Evolutionary conservation across 2,329 filamentous ascomycete species (phyloP), one percentile per base, ranked within the genome.

Genomic region (Penicillium sp.): DNA sequence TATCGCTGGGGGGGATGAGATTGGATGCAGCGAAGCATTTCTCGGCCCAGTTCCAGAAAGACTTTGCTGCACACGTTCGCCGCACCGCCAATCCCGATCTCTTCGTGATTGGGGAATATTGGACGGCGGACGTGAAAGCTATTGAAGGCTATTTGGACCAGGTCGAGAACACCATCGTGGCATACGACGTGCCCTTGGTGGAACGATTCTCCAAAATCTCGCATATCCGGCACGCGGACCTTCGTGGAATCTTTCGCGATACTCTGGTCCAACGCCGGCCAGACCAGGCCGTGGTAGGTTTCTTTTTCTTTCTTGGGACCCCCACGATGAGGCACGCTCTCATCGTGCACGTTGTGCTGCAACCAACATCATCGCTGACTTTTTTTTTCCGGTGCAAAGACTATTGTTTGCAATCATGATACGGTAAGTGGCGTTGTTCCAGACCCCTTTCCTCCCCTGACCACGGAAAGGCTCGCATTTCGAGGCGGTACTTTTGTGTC

Each of bases 21-120:
- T 76, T 88, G 43, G 85, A 89, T 63, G 85, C 85, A 9, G 81
- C 83, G 28, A 85, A 87, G 67, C 85, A 89, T 66, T 86, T 83
- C 66, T 84, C 80, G 27, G 77, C 79, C 49, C 72, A 75, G n/a
- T 88, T 88, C 60, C 76, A 84, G 29, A 76, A 74, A 37, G 75
- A 81, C n/a, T 86, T 86, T 67, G 77, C 87, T 43, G 69, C 71
- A 5, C 70, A 77, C 39, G 66, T 86, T 49, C 78, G 78, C 59
- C 70, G 72, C 38, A 67, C 65, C 0, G 70, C 74, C 28, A 77
- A 77, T 3, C 67, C 73, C 9, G 68, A 77, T 11, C 81, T 82
- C 65, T 84, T 86, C 59, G 69, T 86, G 12, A 79, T 88, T 1
- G 84, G 82, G 8, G 85, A 88, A 59, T 86, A 83, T 62, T 88